Evolutionary conservation across 805 yeast species (phyloP).

Genomic region (Starmerella apis): DNA sequence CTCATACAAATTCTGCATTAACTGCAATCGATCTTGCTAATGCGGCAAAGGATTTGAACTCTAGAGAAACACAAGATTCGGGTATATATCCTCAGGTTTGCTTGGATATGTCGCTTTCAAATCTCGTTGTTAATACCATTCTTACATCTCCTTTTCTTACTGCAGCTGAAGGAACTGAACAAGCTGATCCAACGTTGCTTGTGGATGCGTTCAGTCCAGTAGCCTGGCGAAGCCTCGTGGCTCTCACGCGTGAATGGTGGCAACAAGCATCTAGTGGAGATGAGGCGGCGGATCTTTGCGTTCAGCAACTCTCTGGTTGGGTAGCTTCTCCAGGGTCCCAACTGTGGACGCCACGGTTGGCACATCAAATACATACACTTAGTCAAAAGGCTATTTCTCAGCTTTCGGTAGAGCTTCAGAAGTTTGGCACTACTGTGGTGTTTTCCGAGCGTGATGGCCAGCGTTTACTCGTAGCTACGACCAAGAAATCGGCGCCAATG

Average conservation of each 20-base stretch:
- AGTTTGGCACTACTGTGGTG: constrained; percentile 68
- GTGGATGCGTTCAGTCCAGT: constrained; percentile 74
- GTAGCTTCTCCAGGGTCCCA: constrained; percentile 63
- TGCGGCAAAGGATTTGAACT: background rate
- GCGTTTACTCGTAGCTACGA: constrained; percentile 59
- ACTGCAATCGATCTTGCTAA: constrained; percentile 2
- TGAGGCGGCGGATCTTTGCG: constrained; percentile 68
- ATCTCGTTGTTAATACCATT: constrained; percentile 75
- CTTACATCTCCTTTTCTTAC: constrained; percentile 59
- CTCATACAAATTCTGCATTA: constrained; percentile 46
- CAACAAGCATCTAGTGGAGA: constrained; percentile 47
- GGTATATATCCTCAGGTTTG: constrained; percentile 70
- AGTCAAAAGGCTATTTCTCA: constrained; percentile 75
- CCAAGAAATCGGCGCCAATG: constrained; percentile 68
- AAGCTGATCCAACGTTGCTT: constrained; percentile 28
- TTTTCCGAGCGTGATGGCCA: constrained; percentile 59
- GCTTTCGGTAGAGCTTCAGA: constrained; percentile 63
- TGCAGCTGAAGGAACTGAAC: constrained; percentile 29
- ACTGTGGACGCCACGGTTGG: constrained; percentile 66
- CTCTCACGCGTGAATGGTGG: constrained; percentile 85
- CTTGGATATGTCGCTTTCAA: constrained; percentile 66
- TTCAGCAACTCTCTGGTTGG: constrained; percentile 76
- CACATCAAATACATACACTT: constrained; percentile 78
- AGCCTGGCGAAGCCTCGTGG: constrained; percentile 58
- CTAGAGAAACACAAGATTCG: constrained; percentile 43